Percentiles rank a stretch among this genome's conserved stretches.
Conservation (phyloP, 2,329 filamentous ascomycete genomes). For the Graphium sp. region DNA sequence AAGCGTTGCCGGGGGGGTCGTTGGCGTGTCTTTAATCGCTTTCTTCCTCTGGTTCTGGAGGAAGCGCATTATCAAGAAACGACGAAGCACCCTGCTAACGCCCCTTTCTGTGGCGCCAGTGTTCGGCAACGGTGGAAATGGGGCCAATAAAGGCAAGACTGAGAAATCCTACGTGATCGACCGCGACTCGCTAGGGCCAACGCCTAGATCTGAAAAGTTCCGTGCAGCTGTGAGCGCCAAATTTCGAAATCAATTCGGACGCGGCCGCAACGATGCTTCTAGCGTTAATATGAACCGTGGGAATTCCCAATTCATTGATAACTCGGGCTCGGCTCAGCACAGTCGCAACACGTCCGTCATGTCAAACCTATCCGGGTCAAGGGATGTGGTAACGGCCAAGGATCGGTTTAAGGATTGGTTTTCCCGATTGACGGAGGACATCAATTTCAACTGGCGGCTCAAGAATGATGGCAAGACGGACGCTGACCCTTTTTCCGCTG, state of each 20-base stretch:
- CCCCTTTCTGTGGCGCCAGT: conserved; percentile 20
- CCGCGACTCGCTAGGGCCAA: conserved; percentile 29
- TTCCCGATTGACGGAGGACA: conserved; percentile 21
- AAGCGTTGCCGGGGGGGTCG: conserved; percentile 30
- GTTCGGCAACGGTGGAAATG: conserved; percentile 1
- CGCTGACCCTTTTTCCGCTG: conserved; percentile 11
- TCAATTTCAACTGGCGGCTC: conserved; percentile 19
- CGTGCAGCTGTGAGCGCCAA: conserved; percentile 18
- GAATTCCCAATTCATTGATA: conserved; percentile 31
- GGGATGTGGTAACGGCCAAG: conserved; percentile 12
- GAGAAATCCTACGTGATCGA: conserved; percentile 21
- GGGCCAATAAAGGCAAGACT: conserved; percentile 10
- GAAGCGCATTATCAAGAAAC: conserved; percentile 21
- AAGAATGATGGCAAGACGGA: conserved; percentile 12
- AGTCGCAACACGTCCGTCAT: conserved; percentile 19
- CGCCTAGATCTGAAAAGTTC: conserved; percentile 22
- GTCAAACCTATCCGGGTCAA: conserved; percentile 3
- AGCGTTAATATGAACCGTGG: conserved; percentile 33
- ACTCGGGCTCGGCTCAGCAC: conserved; percentile 11
- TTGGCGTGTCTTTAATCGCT: conserved; percentile 24
- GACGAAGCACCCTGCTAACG: conserved; percentile 30
- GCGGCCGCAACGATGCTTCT: conserved; percentile 15
- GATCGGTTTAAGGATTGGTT: conserved; percentile 27
- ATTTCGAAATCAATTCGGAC: conserved; percentile 16
- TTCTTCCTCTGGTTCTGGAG: conserved; percentile 34